Evolutionary conservation across 2,329 filamentous ascomycete genomes (phyloP), one percentile per base, ranked within the genome.

Genomic region (Pyricularia sp.): DNA sequence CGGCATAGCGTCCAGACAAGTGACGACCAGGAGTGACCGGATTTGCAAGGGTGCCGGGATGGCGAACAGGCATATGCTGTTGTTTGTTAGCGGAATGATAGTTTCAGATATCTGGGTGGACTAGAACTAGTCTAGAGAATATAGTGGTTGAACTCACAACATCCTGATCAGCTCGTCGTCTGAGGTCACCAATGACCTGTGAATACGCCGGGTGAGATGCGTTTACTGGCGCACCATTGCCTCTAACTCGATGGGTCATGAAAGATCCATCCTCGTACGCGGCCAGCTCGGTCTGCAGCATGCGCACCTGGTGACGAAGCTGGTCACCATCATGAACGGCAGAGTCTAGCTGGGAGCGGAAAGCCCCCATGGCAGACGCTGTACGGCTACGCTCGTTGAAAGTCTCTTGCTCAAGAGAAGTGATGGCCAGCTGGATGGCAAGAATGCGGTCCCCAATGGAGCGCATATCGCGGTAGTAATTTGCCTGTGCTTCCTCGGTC

Each of bases 381-480:
- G 58, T 61, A 12, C 25, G 58, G 17, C 58, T 26, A 10, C 69
- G 69, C 67, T 73, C 72, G 1, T 69, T 70, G 26, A 66, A 72
- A 0, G 69, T 10, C 0, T 64, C 59, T 25, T 70, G 70, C 30
- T 73, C 71, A n/a, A 72, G 55, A 14, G 59, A 71, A 11, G 70
- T 68, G n/a, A 66, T 68, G 10, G 70, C 59, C 25, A 71, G 69
- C 65, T 71, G 72, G 23, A 72, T 72, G 12, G 70, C 67, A 25
- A 73, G 69, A 68, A 73, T 72, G 58, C 68, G 68, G 66, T 73
- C 72, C 2, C 71, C 72, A 28, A 73, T 67, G 2, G 63, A 28
- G 0, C 71, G 69, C 12, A 73, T 68, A 50, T 72, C 70, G 1
- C 69, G 64, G 17, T 69, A 73, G 70, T 69, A 72, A 0, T 36